Base-by-base conservation (phyloP, 2,329 filamentous ascomycete species). In the Dryadomyces quercus-mongolicae region DNA sequence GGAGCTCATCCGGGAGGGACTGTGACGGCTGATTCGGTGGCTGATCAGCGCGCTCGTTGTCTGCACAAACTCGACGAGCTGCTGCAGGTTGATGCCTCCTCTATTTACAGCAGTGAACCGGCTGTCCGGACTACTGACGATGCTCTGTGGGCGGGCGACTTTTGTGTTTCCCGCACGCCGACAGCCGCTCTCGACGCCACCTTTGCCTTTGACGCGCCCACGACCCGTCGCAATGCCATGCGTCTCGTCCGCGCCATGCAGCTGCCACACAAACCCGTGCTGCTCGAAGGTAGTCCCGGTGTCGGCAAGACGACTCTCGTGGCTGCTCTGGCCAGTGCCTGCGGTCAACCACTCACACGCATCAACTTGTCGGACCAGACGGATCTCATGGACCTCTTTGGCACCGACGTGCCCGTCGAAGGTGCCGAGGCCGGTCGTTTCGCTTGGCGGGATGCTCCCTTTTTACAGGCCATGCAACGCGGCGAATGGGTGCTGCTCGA, bases 361-460 rank as follows among this genome's bases (percentile, higher is more conserved):
- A 96, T 99, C 69, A 99, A 99, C 64, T 74, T 99, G 56, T 97
- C 93, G 0, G 93, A 98, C 62, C 93, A 98, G 70, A 98, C 94
- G 0, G 93, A 98, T 68, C 73, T 98, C 51, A 96, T 97, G 79
- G 93, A 98, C 66, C 74, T 98, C 1, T 98, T 98, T 66, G 93
- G 93, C 56, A 95, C 92, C 0, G 93, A 98, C 71, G 89, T 95
- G 8, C 93, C 93, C 0, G 84, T 95, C 3, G 93, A 97, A 69
- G 91, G 90, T n/a, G 89, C 86, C 1, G 83, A 87, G 63, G 86
- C 90, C 8, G 93, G 93, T 1, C 86, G 88, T 56, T 98, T 98
- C 64, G 85, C 88, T 1, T 98, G 93, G 93, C 82, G 90, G 61
- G 92, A 98, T 66, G 93, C 92, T 0, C 91, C 93, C 1, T 97